A percentile compares a stretch with the other conserved stretches of the same genome.
phyloP scores from a whole-genome alignment of 768 basidiomycete genomes.

The Lactarius sanguifluus region DNA sequence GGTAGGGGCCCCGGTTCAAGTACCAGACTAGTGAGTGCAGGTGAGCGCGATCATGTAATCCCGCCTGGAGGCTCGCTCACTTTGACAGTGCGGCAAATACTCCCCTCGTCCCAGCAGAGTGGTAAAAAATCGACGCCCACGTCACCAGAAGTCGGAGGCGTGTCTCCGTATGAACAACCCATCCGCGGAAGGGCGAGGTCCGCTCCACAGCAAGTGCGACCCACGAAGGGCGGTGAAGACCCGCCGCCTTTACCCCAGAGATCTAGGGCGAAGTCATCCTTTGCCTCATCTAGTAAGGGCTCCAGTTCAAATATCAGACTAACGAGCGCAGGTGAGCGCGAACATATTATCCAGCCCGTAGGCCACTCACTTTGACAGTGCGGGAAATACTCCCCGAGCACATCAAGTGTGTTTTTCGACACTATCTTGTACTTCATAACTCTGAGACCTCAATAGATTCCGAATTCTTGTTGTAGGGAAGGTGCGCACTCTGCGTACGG shows the following conservation, averaged over 20 bases:
- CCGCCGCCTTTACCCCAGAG: neutral
- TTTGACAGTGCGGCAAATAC: neutral
- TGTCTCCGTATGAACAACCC: too few species aligned
- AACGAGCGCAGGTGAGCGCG: neutral
- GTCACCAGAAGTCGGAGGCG: too few species aligned
- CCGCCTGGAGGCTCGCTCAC: neutral
- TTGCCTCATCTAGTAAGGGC: neutral
- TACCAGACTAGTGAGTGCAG: neutral
- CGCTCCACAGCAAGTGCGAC: neutral
- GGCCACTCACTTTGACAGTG: neutral
- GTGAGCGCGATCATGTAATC: neutral
- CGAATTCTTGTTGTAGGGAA: conserved; percentile 17
- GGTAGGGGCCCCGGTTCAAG: neutral
- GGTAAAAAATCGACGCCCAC: too few species aligned
- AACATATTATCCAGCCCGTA: too few species aligned
- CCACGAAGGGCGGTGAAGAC: neutral
- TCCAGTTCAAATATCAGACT: too few species aligned
- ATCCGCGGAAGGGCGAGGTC: neutral
- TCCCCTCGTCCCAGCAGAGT: neutral
- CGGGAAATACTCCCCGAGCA: neutral
- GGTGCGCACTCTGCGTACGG: neutral
- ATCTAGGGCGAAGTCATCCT: neutral
- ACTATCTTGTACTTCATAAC: neutral
- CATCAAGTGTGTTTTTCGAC: conserved; percentile 1
- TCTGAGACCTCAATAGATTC: conserved; percentile 2